Percentiles rank a stretch among this genome's conserved stretches.
These are phyloP conservation scores for Panaeolus papilionaceus DNA, from an alignment of 768 basidiomycete species.

Conservation along the genomic window DNA sequence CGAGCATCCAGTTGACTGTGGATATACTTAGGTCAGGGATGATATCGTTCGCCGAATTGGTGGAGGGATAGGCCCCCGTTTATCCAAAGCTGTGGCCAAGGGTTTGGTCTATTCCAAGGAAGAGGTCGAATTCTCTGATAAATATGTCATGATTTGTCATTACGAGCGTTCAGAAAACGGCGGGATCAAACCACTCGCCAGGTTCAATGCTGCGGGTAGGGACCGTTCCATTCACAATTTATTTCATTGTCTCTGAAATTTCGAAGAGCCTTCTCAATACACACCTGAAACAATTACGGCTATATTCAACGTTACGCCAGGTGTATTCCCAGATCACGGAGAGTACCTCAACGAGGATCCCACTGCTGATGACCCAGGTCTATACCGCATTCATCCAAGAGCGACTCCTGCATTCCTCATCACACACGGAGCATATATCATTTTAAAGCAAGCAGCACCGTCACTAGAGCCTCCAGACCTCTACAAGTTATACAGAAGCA, in stretches of 20 bases:
- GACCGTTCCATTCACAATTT: neutral
- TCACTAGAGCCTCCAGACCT: neutral
- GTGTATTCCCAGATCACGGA: constrained; percentile 1
- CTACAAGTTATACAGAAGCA: neutral
- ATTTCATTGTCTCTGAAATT: neutral
- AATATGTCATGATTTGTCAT: constrained; percentile 5
- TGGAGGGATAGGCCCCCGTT: neutral
- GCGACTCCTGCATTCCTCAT: constrained; percentile 2
- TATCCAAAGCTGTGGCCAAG: neutral
- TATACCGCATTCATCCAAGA: neutral
- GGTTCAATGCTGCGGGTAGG: neutral
- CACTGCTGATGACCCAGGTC: neutral
- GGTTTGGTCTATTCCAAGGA: constrained; percentile 2
- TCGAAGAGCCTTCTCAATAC: neutral
- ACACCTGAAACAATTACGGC: neutral
- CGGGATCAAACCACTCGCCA: neutral
- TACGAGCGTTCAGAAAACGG: neutral
- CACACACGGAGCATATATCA: neutral
- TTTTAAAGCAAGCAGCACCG: constrained; percentile 6
- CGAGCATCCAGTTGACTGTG: neutral
- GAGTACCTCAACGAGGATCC: constrained; percentile 3
- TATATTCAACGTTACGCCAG: constrained; percentile 9
- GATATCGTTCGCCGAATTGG: neutral
- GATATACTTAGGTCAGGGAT: neutral
- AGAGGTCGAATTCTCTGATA: constrained; percentile 7